Evolutionary conservation across 2,329 filamentous ascomycete species (phyloP), one percentile per base, ranked within the genome.

Genomic region (Claviceps sp.): DNA sequence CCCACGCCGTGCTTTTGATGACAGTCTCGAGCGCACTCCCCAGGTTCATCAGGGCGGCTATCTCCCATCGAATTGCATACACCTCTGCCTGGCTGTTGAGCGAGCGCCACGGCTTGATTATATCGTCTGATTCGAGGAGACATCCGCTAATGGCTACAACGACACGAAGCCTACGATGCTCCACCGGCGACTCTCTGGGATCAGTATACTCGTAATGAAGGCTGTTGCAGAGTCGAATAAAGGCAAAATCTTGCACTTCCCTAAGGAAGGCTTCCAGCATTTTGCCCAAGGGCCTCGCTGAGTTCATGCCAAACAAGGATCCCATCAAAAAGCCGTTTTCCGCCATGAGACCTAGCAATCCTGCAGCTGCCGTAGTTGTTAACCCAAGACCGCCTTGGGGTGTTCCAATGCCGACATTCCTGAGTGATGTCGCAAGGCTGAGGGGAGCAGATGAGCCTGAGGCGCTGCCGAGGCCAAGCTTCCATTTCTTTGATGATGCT

Each of bases 251-350:
- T 59, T 88, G 82, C 16, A 97, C 83, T 57, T 95, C 88, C 58
- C 82, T 82, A 11, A 85, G 79, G 64, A 94, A 95, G n/a, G 83
- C 76, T 57, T 95, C 88, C 75, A 96, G 86, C 75, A 90, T 88
- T 64, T 89, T 84, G 50, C 83, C 81, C 0, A 86, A 86, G 75
- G 95, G 90, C 38, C 83, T 80, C 1, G 84, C 82, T 44, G 86
- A 86, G 62, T 94, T 95, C n/a, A 93, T 87, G 8, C 93, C 93
- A 61, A 97, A 96, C 40, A 97, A 71, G 39, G 85, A 81, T 16
- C 90, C 91, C 34, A 95, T 84, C 43, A 89, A 73, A 16, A 93
- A 78, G 5, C 83, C 80, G 55, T 85, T 93, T 39, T 90, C 83
- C 2, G 88, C 85, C 61, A 96, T 75, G 17, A 82, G 77, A 11